Percentiles rank a stretch among this genome's conserved stretches.
Conservation (phyloP, 2,329 filamentous ascomycete genomes). For the Sordariomycetes sp. region DNA sequence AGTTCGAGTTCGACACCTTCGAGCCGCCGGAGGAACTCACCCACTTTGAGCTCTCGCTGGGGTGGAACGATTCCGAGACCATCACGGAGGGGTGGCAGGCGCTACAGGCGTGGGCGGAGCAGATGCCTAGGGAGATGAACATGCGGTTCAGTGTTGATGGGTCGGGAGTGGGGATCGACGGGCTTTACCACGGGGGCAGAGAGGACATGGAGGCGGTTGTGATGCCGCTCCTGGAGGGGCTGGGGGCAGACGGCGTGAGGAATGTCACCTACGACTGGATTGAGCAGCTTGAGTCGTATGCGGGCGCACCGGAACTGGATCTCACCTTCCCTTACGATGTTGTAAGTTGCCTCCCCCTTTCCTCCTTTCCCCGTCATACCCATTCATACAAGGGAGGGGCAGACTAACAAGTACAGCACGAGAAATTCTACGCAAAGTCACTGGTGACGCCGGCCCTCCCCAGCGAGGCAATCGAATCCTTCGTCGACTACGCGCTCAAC, state of each 20-base stretch:
- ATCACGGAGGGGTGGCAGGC: slow-evolving; percentile 11
- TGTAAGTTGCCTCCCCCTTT: slow-evolving; percentile 9
- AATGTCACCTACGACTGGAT: slow-evolving; percentile 4
- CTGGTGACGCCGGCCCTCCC: slow-evolving; percentile 15
- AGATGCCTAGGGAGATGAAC: slow-evolving; percentile 15
- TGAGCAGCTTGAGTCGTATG: slow-evolving; percentile 8
- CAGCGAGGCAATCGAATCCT: slow-evolving; percentile 10
- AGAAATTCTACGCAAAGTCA: slow-evolving; percentile 18
- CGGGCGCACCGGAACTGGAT: slow-evolving; percentile 9
- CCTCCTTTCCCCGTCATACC: neutral
- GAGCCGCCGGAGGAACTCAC: slow-evolving; percentile 20
- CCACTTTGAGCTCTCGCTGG: slow-evolving; percentile 12
- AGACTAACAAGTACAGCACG: slow-evolving; percentile 11
- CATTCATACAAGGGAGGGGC: neutral
- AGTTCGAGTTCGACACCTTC: slow-evolving; percentile 27
- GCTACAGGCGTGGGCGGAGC: slow-evolving; percentile 14
- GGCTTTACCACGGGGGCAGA: slow-evolving; percentile 15
- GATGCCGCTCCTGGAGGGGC: slow-evolving; percentile 12
- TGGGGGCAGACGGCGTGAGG: slow-evolving; percentile 5
- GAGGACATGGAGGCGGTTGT: slow-evolving; percentile 9
- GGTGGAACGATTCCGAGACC: slow-evolving; percentile 1
- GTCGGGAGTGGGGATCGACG: slow-evolving; percentile 13
- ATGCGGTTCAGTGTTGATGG: slow-evolving; percentile 13
- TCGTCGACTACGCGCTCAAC: slow-evolving; percentile 10
- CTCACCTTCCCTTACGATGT: slow-evolving; percentile 14